phyloP scores from a whole-genome alignment of 805 yeast genomes.

The Candida pini region DNA sequence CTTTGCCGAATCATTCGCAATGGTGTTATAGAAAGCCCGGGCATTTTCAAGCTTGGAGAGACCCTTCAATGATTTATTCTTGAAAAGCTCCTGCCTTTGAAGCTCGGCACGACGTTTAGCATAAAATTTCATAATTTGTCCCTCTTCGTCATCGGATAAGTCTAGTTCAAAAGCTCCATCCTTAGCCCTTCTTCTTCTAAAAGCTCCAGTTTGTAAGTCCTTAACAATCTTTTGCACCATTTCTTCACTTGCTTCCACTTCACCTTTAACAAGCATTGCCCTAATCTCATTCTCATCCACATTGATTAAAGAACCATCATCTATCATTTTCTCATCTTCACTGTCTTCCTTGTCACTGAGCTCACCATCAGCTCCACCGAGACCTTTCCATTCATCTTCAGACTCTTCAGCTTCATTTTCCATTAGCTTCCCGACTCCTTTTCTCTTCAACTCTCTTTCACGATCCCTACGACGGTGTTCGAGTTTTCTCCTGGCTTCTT shows the following conservation, averaged over 20 bases:
- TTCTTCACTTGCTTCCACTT: constrained; percentile 54
- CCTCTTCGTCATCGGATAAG: constrained; percentile 73
- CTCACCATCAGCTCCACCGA: constrained; percentile 71
- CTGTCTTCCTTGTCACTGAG: constrained; percentile 55
- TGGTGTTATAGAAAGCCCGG: constrained; percentile 62
- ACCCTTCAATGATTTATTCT: constrained; percentile 37
- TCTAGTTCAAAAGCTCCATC: constrained; percentile 54
- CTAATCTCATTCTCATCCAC: constrained; percentile 56
- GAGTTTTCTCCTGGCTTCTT: constrained; percentile 20
- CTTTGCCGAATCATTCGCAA: constrained; percentile 34
- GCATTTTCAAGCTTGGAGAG: constrained; percentile 50
- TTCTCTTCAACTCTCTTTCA: constrained; percentile 48
- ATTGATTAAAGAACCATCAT: constrained; percentile 55
- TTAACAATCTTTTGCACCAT: constrained; percentile 62
- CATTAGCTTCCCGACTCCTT: constrained; percentile 54
- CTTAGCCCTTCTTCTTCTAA: constrained; percentile 51
- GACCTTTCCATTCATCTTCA: constrained; percentile 82
- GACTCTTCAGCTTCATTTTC: constrained; percentile 87
- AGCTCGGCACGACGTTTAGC: constrained; percentile 35
- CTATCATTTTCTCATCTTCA: constrained; percentile 75
- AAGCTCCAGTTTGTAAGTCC: constrained; percentile 68
- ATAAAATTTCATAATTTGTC: constrained; percentile 36
- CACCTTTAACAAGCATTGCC: constrained; percentile 51
- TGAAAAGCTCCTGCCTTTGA: constrained; percentile 39
- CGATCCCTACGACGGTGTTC: constrained; percentile 25